Conservation (phyloP, 306 rosid genomes). For the Lablab purpureus region DNA sequence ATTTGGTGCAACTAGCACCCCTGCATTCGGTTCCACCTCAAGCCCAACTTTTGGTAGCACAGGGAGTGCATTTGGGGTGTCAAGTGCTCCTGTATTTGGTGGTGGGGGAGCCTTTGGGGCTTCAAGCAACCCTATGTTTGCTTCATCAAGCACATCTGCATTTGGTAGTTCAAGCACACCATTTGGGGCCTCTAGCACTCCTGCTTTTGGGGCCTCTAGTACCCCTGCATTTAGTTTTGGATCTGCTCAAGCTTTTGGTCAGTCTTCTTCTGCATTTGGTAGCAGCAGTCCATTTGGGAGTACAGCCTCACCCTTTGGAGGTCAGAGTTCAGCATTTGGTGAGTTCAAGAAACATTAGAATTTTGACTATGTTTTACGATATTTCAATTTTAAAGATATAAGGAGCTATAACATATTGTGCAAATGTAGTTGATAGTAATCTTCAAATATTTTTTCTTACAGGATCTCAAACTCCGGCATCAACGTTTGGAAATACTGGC, state of each 20-base stretch:
- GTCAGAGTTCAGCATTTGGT: constrained; percentile 86
- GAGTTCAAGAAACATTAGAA: constrained; percentile 46
- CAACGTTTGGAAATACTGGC: constrained; percentile 66
- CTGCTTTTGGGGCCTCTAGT: constrained; percentile 84
- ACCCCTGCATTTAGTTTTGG: constrained; percentile 75
- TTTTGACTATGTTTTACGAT: constrained; percentile 26
- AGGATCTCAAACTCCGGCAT: constrained; percentile 77
- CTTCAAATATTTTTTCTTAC: constrained; percentile 41
- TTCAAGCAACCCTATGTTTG: constrained; percentile 66
- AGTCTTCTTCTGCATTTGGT: constrained; percentile 78
- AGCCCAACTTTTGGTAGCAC: constrained; percentile 75
- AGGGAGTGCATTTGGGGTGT: constrained; percentile 66
- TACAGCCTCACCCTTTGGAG: constrained; percentile 73
- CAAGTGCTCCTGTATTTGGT: constrained; percentile 74
- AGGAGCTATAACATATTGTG: constrained; percentile 17
- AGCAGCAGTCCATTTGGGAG: constrained; percentile 73
- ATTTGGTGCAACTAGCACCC: constrained; percentile 36
- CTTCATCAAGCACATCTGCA: constrained; percentile 59
- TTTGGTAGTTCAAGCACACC: constrained; percentile 66
- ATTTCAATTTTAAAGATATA: constrained; percentile 32
- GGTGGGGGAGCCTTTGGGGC: constrained; percentile 80
- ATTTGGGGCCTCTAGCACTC: constrained; percentile 69
- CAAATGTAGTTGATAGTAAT: constrained; percentile 10
- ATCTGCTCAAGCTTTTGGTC: constrained; percentile 74
- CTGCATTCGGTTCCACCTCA: constrained; percentile 74